Conservation (phyloP, 2,329 filamentous ascomycete species). For the Tolypocladium paradoxum region DNA sequence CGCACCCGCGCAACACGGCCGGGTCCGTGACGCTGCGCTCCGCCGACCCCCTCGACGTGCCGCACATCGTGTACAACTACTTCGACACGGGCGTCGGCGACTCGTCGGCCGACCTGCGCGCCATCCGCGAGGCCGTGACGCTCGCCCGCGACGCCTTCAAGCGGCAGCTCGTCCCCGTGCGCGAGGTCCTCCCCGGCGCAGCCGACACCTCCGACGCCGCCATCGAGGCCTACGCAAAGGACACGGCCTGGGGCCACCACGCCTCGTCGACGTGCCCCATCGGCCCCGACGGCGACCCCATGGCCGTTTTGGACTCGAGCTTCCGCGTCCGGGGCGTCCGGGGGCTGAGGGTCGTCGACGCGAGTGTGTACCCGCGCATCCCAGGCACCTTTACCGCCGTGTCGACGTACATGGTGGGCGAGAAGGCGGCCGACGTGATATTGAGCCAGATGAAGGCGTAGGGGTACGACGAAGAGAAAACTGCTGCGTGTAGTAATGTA, state of each 20-base stretch:
- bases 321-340: slow-evolving; percentile 43
- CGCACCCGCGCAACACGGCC: slow-evolving; percentile 49
- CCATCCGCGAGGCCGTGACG: slow-evolving; percentile 43
- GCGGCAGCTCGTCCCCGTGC: slow-evolving; percentile 6
- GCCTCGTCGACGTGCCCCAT: slow-evolving; percentile 45
- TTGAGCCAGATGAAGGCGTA: background rate
- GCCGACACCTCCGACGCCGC: slow-evolving; percentile 27
- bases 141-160: slow-evolving; percentile 34
- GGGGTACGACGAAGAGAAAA: too few species aligned
- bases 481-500: too few species aligned
- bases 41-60: slow-evolving; percentile 51
- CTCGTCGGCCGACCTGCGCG: slow-evolving; percentile 36
- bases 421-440: slow-evolving; percentile 36
- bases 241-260: slow-evolving; percentile 46
- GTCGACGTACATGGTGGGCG: slow-evolving; percentile 42
- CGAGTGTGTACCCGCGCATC: slow-evolving; percentile 39
- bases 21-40: slow-evolving; percentile 53
- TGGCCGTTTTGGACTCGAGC: slow-evolving; percentile 42
- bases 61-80: slow-evolving; percentile 52
- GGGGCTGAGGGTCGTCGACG: slow-evolving; percentile 47
- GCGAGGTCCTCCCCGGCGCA: slow-evolving; percentile 20
- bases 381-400: slow-evolving; percentile 37
- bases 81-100: slow-evolving; percentile 41
- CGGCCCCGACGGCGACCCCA: slow-evolving; percentile 38
- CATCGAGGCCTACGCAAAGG: slow-evolving; percentile 33